Conservation (phyloP, 768 basidiomycete genomes). For the Myochromella boudieri region DNA sequence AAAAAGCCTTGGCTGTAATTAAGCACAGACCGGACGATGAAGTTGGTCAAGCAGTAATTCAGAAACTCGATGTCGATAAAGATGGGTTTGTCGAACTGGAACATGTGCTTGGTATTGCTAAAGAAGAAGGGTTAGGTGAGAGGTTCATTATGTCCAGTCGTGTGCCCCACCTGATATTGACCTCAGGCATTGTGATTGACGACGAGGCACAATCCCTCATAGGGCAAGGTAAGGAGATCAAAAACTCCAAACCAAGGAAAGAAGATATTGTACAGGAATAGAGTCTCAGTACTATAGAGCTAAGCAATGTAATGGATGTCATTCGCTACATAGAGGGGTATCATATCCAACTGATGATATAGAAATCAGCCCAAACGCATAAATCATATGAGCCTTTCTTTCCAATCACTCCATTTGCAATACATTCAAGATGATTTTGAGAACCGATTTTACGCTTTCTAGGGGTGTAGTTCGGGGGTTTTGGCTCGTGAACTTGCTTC, state of each 20-base stretch:
- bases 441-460: constrained; percentile 9
- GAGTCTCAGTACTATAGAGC: constrained; percentile 15
- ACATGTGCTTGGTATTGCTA: constrained; percentile 87
- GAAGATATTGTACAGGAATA: constrained; percentile 92
- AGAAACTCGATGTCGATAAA: constrained; percentile 94
- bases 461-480: constrained; percentile 27
- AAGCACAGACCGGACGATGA: constrained; percentile 91
- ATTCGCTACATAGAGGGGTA: constrained; percentile 15
- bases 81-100: constrained; percentile 95
- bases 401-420: not conserved
- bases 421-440: not conserved
- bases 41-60: constrained; percentile 80
- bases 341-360: no score
- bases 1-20: constrained; percentile 90
- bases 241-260: constrained; percentile 81
- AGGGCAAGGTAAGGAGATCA: constrained; percentile 81
- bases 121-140: constrained; percentile 81
- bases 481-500: constrained; percentile 29
- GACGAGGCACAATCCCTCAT: constrained; percentile 83
- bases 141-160: not conserved
- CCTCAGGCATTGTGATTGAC: constrained; percentile 75
- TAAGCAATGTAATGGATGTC: constrained; percentile 8
- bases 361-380: constrained; percentile 21
- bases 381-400: constrained; percentile 8
- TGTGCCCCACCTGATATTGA: constrained; percentile 7